phyloP scores from a whole-genome alignment of 331 rosid species.

The Quercus phellos region DNA sequence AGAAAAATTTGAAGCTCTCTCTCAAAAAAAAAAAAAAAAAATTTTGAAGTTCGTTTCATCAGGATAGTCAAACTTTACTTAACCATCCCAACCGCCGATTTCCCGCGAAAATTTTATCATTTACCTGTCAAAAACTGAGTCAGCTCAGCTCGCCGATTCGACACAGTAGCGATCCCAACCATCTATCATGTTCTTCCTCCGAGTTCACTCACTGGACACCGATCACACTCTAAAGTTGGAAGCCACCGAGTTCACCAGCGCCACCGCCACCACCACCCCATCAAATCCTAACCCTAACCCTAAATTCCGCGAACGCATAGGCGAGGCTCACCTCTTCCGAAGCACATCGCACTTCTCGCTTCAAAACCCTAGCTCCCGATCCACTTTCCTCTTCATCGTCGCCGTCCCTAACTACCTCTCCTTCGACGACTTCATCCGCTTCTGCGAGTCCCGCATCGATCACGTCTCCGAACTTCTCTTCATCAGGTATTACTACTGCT shows the following conservation, averaged over 20 bases:
- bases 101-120: neutral
- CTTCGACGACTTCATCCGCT: constrained; percentile 65
- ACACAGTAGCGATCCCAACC: neutral
- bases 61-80: too few relatives aligned
- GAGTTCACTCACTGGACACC: constrained; percentile 81
- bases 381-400: constrained; percentile 59
- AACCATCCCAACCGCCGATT: neutral
- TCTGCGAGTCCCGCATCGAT: constrained; percentile 61
- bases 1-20: too few relatives aligned
- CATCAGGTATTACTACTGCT: constrained; percentile 42
- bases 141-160: constrained; percentile 10
- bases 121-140: neutral
- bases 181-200: constrained; percentile 63
- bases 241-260: constrained; percentile 29
- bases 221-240: constrained; percentile 42
- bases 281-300: constrained; percentile 25
- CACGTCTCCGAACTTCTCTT: constrained; percentile 61
- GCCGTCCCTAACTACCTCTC: constrained; percentile 89
- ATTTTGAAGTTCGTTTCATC: too few relatives aligned
- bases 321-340: constrained; percentile 69
- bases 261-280: constrained; percentile 13
- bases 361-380: constrained; percentile 50
- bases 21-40: too few relatives aligned
- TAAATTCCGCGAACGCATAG: constrained; percentile 68
- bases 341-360: constrained; percentile 40